Evolutionary conservation across 2,329 filamentous ascomycete species (phyloP).

Genomic region (Trichophyton simii): DNA sequence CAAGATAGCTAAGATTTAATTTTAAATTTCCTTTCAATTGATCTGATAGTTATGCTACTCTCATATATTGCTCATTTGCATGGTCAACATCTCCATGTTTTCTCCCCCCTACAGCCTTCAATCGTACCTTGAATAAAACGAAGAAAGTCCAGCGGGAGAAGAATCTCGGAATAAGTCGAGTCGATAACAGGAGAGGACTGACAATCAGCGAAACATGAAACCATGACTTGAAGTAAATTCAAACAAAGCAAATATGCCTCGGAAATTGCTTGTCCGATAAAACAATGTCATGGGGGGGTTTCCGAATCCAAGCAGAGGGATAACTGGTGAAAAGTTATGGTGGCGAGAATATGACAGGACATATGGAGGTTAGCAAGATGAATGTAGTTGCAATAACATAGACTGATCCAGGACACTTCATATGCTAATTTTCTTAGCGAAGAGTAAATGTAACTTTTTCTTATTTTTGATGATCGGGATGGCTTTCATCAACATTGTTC

Average conservation of each 20-base stretch:
- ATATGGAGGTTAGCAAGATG: not conserved
- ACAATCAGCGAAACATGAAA: not conserved
- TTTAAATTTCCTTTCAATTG: no score
- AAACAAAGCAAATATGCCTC: not conserved
- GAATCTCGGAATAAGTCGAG: not conserved
- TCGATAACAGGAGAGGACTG: not conserved
- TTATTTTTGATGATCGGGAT: not conserved
- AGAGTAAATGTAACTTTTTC: slow-evolving; percentile 1
- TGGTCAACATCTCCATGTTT: no score
- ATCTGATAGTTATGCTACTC: no score
- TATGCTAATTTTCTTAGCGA: not conserved
- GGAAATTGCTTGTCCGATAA: not conserved
- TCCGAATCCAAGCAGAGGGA: not conserved
- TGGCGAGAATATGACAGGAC: not conserved
- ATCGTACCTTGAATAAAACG: not conserved
- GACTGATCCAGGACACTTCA: not conserved
- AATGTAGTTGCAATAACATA: not conserved
- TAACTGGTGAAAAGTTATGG: not conserved
- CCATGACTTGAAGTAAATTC: not conserved
- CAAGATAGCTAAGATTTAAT: no score
- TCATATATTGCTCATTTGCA: no score
- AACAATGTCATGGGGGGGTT: not conserved
- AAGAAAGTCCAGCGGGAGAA: not conserved
- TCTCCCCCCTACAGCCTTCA: no score
- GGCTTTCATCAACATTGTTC: not conserved